These are phyloP conservation scores for Emergomyces pasteurianus DNA, from an alignment of 2,329 filamentous ascomycete species.

Conservation along the genomic window DNA sequence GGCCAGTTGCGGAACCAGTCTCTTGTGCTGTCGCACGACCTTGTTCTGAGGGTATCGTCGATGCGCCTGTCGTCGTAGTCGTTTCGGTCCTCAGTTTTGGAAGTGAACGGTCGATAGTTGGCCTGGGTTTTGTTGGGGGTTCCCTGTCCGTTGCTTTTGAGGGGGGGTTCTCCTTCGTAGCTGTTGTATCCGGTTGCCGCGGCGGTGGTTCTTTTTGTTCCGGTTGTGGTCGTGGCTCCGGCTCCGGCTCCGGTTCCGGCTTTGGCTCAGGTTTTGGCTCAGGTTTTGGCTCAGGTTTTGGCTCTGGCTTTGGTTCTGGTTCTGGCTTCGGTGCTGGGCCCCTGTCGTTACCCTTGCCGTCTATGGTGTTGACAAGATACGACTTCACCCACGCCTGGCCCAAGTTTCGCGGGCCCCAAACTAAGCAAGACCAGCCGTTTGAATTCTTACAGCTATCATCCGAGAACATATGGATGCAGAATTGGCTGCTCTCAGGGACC, in stretches of 20 bases:
- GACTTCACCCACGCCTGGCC: constrained; percentile 1
- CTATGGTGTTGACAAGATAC: constrained; percentile 2
- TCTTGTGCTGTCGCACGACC: neutral
- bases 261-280: neutral
- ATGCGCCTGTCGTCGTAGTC: neutral
- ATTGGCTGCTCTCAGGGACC: constrained; percentile 2
- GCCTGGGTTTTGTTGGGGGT: neutral
- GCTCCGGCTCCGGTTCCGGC: neutral
- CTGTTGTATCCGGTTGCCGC: neutral
- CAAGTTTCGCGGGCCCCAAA: constrained; percentile 4
- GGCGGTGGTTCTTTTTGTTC: neutral
- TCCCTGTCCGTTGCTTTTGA: neutral
- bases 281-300: neutral
- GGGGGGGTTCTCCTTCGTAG: neutral
- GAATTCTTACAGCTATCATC: constrained; percentile 3
- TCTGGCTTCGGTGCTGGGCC: neutral
- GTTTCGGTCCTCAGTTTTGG: too few relatives aligned
- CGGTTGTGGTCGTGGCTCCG: too few relatives aligned
- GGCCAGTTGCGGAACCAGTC: neutral
- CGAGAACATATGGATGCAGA: constrained; percentile 3
- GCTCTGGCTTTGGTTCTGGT: neutral
- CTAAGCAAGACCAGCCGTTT: constrained; percentile 6
- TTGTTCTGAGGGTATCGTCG: neutral
- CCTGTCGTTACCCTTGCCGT: neutral
- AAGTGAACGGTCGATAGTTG: neutral